Evolutionary conservation across 1,139 yeast species (phyloP), one percentile per base, ranked within the genome.

Genomic region (Blastobotrys petasosporus): DNA sequence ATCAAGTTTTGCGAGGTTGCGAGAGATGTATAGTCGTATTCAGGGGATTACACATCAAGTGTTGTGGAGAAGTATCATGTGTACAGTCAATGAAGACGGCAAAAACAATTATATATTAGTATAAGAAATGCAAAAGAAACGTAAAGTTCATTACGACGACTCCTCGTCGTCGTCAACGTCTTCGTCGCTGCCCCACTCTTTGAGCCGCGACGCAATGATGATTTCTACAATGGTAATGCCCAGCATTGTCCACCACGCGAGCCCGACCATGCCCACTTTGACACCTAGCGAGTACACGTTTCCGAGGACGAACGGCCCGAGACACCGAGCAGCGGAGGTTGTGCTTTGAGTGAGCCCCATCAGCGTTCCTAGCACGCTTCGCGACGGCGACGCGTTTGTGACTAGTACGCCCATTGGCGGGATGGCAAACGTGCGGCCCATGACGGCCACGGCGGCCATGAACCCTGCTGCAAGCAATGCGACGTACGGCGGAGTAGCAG

Each of bases 261-360:
- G 54, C 58, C 77, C 75, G 2, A 75, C 75, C 46, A 72, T 58
- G 5, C 68, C 66, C 17, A 36, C 54, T 56, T 53, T 74, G 70
- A 48, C 71, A 61, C 63, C 71, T 61, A 15, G 77, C 60, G 74
- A 79, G 72, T 49, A 80, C 52, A 52, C 59, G 64, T 44, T 54
- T 5, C 85, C 85, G 73, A 81, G 75, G 2, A 69, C 34, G 31
- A 79, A 62, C 0, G 85, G 85, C 1, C 80, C 83, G 1, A 76
- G 44, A 48, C 74, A 77, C 50, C 84, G 61, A 0, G 84, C 80
- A 29, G 76, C 65, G 1, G 82, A 70, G 20, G 74, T 67, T 37
- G 74, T 67, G 12, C 60, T 53, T 39, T 61, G 62, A 5, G 65
- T 58, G 4, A 62, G 50, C 1, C 66, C 65, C 43, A 60, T 64